Base-by-base conservation (phyloP, 83 land plant genomes). In the Diphasiastrum complanatum region DNA sequence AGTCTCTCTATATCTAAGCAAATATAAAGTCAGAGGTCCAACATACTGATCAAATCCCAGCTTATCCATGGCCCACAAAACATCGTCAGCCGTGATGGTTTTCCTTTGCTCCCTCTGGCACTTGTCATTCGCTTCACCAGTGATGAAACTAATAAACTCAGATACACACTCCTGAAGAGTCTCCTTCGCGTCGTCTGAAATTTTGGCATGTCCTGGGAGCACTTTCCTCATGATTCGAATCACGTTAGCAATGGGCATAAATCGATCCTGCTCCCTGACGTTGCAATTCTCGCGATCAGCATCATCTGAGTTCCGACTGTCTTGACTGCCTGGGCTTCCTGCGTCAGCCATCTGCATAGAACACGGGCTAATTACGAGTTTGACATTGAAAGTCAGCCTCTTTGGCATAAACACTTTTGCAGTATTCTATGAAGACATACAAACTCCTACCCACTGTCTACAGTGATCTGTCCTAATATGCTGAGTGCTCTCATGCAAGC, bases 151-250 rank as follows among this genome's bases (percentile, higher is more conserved):
- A 33, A 85, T 85, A 70, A 70, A 85, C 76, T 85, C 89, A 6
- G 89, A 85, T 20, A 85, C 89, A 52, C 89, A 85, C 48, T 85
- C 90, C 34, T 85, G 90, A 51, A 85, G 79, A 8, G 86, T 85
- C 47, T 85, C 90, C 78, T 85, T 85, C 24, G 85, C 85, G 41
- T 81, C 89, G 60, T 85, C 89, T 24, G 89, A 67, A 56, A 85
- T 81, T 65, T 85, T 85, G 11, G 83, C 89, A 54, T 79, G 83
- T 12, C 74, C 27, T 6, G 89, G 89, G 2, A 85, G 74, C 45
- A 81, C 74, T 51, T 69, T 74, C 30, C 89, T 66, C 89, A 85
- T 85, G 53, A 85, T 76, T 18, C 90, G 33, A 19, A 82, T 85
- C 43, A 85, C 86, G 41, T 85, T 72, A 2, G 79, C 77, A 19